Evolutionary conservation across 768 basidiomycete species (phyloP).

Genomic region (Daedaleopsis nitida): DNA sequence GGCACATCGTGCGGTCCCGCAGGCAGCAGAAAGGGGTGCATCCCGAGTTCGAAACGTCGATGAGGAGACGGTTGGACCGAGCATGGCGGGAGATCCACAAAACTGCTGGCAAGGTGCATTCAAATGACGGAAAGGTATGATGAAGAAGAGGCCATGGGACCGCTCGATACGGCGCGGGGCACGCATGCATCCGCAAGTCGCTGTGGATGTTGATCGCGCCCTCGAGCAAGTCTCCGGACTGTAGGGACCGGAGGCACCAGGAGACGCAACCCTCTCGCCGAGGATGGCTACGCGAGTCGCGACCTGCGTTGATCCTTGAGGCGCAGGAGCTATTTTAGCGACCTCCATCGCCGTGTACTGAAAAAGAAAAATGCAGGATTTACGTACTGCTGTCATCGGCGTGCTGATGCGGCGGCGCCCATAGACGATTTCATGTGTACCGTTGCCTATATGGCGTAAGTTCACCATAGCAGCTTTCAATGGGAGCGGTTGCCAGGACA

Average conservation of each 20-base stretch:
- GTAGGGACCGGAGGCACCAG: conserved; percentile 2
- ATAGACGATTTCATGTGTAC: neutral
- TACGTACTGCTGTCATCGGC: conserved; percentile 10
- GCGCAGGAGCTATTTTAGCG: neutral
- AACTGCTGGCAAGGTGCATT: neutral
- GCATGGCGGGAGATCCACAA: neutral
- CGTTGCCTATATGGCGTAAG: neutral
- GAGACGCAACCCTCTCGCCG: conserved; percentile 8
- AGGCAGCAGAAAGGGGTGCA: neutral
- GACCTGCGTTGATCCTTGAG: conserved; percentile 18
- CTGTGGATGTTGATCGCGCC: conserved; percentile 1
- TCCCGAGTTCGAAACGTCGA: neutral
- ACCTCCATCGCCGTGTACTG: neutral
- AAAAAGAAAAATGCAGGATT: conserved; percentile 1
- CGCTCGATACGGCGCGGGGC: neutral
- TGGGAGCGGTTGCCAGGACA: neutral
- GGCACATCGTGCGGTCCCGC: neutral
- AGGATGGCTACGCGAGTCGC: conserved; percentile 12
- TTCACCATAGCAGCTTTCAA: neutral
- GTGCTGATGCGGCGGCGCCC: neutral
- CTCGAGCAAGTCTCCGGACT: neutral
- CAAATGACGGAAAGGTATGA: neutral
- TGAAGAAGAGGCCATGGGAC: neutral
- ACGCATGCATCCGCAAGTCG: neutral
- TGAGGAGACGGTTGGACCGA: neutral